Conservation (phyloP, 2,329 filamentous ascomycete genomes). For the Xylaria arbuscula region DNA sequence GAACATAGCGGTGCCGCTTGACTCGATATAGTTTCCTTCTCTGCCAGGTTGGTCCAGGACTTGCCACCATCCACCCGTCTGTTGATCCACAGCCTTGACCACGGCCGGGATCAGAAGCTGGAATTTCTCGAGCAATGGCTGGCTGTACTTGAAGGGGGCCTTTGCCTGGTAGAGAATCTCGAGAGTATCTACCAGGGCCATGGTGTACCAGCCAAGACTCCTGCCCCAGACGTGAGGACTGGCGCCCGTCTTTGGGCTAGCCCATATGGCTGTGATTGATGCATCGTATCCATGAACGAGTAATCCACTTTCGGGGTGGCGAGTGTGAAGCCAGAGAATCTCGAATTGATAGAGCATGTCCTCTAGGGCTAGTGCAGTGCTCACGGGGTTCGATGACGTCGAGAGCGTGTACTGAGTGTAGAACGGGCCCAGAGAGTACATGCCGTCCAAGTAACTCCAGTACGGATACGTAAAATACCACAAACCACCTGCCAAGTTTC, state of each 20-base stretch:
- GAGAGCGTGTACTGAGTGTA: constrained; percentile 47
- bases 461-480: constrained; percentile 60
- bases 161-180: constrained; percentile 43
- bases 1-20: constrained; percentile 53
- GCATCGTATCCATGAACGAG: constrained; percentile 54
- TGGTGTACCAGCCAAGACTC: constrained; percentile 53
- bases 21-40: constrained; percentile 53
- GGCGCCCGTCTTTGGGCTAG: constrained; percentile 50
- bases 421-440: constrained; percentile 62
- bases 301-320: constrained; percentile 44
- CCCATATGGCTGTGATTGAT: constrained; percentile 51
- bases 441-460: constrained; percentile 65
- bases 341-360: constrained; percentile 49
- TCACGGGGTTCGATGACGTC: background rate
- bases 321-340: constrained; percentile 46
- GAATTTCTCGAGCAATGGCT: constrained; percentile 40
- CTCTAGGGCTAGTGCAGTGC: constrained; percentile 36
- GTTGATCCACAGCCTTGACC: constrained; percentile 43
- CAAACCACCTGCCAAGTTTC: constrained; percentile 51
- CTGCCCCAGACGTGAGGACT: constrained; percentile 54
- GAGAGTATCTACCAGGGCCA: constrained; percentile 53
- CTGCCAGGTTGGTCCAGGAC: constrained; percentile 47
- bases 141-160: constrained; percentile 14
- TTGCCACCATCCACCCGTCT: constrained; percentile 54
- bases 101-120: constrained; percentile 43